These are phyloP conservation scores for Acacia acuminata DNA, from an alignment of 306 rosid species.

Conservation along the genomic window DNA sequence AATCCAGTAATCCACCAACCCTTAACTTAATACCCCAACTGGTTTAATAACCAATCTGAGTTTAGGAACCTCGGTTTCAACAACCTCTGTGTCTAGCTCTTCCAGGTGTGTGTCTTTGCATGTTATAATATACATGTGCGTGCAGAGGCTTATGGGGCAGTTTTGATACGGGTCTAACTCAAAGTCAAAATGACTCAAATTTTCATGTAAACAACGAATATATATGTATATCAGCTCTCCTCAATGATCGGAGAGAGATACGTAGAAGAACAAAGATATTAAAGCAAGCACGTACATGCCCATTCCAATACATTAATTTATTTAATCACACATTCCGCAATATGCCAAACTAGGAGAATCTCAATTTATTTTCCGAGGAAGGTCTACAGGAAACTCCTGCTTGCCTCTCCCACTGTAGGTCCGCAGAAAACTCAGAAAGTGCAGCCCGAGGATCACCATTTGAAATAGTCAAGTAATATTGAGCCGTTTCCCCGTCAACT, in stretches of 20 bases:
- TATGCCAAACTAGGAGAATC: constrained; percentile 7
- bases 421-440: constrained; percentile 71
- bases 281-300: constrained; percentile 9
- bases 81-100: too few relatives aligned
- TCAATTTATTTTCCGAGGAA: neutral
- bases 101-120: too few relatives aligned
- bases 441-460: constrained; percentile 93
- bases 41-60: too few relatives aligned
- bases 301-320: neutral
- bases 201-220: too few relatives aligned
- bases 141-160: too few relatives aligned
- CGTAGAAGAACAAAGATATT: constrained; percentile 19
- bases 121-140: too few relatives aligned
- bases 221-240: neutral
- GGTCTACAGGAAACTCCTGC: constrained; percentile 40
- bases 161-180: too few relatives aligned
- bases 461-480: constrained; percentile 77
- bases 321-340: constrained; percentile 18
- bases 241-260: constrained; percentile 21
- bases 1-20: too few relatives aligned
- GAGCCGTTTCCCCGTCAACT: constrained; percentile 86
- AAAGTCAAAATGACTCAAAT: too few relatives aligned
- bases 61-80: too few relatives aligned
- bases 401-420: constrained; percentile 79
- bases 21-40: too few relatives aligned